Evolutionary conservation across 1,284 basidiomycete species (phyloP).

Genomic region (Sphaerobolus stellatus): DNA sequence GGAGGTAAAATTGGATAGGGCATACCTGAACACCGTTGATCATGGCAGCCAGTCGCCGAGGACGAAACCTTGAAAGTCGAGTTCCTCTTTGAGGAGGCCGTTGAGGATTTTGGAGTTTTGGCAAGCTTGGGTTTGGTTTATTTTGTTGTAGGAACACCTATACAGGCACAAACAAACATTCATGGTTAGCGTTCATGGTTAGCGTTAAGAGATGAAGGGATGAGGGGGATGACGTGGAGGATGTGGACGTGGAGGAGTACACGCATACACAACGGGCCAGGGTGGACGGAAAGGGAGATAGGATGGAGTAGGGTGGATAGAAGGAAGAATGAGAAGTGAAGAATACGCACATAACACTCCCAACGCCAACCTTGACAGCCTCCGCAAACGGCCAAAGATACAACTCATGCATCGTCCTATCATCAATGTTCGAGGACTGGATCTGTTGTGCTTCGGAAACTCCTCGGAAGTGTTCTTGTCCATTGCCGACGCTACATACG

Average conservation of each 20-base stretch:
- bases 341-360: constrained; percentile 69
- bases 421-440: constrained; percentile 68
- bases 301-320: background rate
- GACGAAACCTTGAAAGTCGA: constrained; percentile 31
- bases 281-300: background rate
- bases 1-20: constrained; percentile 7
- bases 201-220: too few relatives aligned
- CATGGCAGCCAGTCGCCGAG: constrained; percentile 27
- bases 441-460: constrained; percentile 19
- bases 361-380: constrained; percentile 74
- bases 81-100: constrained; percentile 69
- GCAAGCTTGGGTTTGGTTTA: constrained; percentile 81
- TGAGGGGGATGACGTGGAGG: background rate
- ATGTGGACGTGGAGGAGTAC: background rate
- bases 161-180: background rate
- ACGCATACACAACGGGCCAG: too few relatives aligned
- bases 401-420: constrained; percentile 74
- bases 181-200: background rate
- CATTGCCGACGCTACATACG: constrained; percentile 36
- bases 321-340: background rate
- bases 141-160: constrained; percentile 19
- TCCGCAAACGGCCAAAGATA: constrained; percentile 73
- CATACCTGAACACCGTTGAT: constrained; percentile 16
- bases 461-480: constrained; percentile 63
- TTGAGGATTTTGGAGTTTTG: constrained; percentile 77